A percentile compares a stretch with the other conserved stretches of the same genome.
phyloP scores from a whole-genome alignment of 2,329 filamentous ascomycete genomes.

The Blastomyces emzantsi region DNA sequence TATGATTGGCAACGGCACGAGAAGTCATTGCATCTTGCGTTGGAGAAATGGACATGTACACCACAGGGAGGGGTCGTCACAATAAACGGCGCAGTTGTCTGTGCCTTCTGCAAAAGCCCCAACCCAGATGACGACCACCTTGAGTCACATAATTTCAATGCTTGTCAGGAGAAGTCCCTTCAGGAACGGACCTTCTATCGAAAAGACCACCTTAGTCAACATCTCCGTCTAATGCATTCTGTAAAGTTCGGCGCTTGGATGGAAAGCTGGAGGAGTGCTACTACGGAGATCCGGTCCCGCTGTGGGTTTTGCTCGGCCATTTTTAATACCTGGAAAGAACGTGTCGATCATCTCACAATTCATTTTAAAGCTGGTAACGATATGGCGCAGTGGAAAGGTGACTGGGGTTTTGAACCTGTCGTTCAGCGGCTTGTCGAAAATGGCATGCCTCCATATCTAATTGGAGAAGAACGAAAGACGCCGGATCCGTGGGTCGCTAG shows the following conservation, averaged over 20 bases:
- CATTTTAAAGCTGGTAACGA: slow-evolving; percentile 33
- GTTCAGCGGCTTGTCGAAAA: slow-evolving; percentile 31
- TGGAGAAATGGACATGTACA: slow-evolving; percentile 53
- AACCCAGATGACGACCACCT: slow-evolving; percentile 49
- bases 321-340: slow-evolving; percentile 38
- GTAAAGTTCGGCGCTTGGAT: slow-evolving; percentile 47
- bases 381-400: slow-evolving; percentile 35
- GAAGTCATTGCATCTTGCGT: slow-evolving; percentile 48
- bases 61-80: slow-evolving; percentile 47
- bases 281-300: slow-evolving; percentile 44
- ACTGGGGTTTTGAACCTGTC: slow-evolving; percentile 34
- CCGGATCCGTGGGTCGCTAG: slow-evolving; percentile 26
- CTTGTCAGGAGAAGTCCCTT: slow-evolving; percentile 52
- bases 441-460: slow-evolving; percentile 30
- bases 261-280: slow-evolving; percentile 51
- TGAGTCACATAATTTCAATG: slow-evolving; percentile 50
- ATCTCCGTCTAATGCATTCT: slow-evolving; percentile 51
- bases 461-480: slow-evolving; percentile 27
- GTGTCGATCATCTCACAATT: slow-evolving; percentile 33
- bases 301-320: slow-evolving; percentile 37
- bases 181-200: slow-evolving; percentile 54
- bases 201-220: slow-evolving; percentile 55
- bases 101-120: slow-evolving; percentile 49
- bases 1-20: slow-evolving; percentile 54
- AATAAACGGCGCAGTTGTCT: slow-evolving; percentile 43